A percentile compares a stretch with the other conserved stretches of the same genome.
phyloP scores from a whole-genome alignment of 108 stramenopile genomes.

The Nitzschia sp. region DNA sequence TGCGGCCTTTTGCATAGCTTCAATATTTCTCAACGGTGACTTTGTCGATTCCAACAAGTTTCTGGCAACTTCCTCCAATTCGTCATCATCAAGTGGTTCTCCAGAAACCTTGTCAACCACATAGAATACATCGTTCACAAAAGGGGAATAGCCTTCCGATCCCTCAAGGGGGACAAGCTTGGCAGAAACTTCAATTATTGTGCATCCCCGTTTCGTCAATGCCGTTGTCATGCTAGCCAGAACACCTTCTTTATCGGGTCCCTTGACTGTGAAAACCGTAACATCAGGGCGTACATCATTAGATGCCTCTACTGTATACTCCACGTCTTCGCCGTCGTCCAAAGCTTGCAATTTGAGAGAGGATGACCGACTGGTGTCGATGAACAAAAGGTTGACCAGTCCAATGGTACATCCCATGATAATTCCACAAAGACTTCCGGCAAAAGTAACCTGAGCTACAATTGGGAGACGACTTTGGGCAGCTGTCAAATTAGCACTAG shows the following conservation, averaged over 20 bases:
- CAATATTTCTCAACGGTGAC: conserved; percentile 43
- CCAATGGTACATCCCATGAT: conserved; percentile 68
- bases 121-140: conserved; percentile 57
- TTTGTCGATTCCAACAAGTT: conserved; percentile 53
- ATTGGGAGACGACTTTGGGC: conserved; percentile 36
- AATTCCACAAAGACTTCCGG: conserved; percentile 58
- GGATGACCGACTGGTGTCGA: conserved; percentile 61
- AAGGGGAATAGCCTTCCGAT: neutral
- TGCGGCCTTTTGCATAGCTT: conserved; percentile 42
- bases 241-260: conserved; percentile 72
- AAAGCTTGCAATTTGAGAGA: conserved; percentile 62
- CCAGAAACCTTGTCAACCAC: conserved; percentile 49
- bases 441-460: conserved; percentile 20
- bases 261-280: conserved; percentile 54
- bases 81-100: conserved; percentile 56
- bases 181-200: conserved; percentile 63
- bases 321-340: conserved; percentile 59
- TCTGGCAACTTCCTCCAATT: conserved; percentile 50
- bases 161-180: conserved; percentile 2
- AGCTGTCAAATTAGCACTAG: conserved; percentile 25
- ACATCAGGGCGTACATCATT: conserved; percentile 48
- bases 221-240: conserved; percentile 63
- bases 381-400: conserved; percentile 61
- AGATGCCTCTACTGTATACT: conserved; percentile 61
- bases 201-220: conserved; percentile 50